Base-by-base conservation (phyloP, 2,329 filamentous ascomycete genomes). In the Fusarium nurragi region DNA sequence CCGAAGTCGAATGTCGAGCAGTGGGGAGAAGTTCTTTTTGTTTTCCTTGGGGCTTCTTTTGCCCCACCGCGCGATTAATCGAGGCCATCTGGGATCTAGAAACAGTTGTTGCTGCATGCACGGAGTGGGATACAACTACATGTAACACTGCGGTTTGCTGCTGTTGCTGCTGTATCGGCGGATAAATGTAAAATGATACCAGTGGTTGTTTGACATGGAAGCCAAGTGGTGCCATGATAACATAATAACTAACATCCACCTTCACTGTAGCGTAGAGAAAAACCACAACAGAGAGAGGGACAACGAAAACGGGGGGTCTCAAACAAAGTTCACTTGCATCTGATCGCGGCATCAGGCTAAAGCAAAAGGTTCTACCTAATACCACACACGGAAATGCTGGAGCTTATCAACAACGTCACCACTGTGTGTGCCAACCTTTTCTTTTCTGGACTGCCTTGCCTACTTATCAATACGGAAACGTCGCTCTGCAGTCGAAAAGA, bases 261-360 rank as follows among this genome's bases (percentile, higher is more conserved):
- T 65, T 64, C 18, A 19, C 39, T 51, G 14, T 44, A 53, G 60
- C 18, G 47, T 25, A 40, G 28, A 38, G n/a, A 10, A 16, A 37
- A 19, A 30, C n/a, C n/a, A n/a, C n/a, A n/a, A n/a, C n/a, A n/a
- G n/a, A 26, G 16, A 25, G 32, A 19, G 16, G 8, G 14, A 7
- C 16, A 16, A 34, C 14, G 30, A n/a, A 34, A 34, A 34, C 30
- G 14, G 14, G 30, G 28, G 30, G 30, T n/a, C 30, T 9, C 16
- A n/a, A 34, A 34, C 30, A 34, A 34, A 34, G 30, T 34, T 34
- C 30, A 34, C 14, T n/a, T 34, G 30, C 39, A 32, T 34, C 39
- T 52, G 34, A 22, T 60, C 51, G 28, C 41, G 51, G 62, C 38
- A 65, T 66, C 57, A 65, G 62, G 44, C 63, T 65, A 64, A 65